A percentile compares a stretch with the other conserved stretches of the same genome.
These are phyloP conservation scores for Rhododendron henanense DNA, from an alignment of 148 eudicot species.

Conservation along the genomic window DNA sequence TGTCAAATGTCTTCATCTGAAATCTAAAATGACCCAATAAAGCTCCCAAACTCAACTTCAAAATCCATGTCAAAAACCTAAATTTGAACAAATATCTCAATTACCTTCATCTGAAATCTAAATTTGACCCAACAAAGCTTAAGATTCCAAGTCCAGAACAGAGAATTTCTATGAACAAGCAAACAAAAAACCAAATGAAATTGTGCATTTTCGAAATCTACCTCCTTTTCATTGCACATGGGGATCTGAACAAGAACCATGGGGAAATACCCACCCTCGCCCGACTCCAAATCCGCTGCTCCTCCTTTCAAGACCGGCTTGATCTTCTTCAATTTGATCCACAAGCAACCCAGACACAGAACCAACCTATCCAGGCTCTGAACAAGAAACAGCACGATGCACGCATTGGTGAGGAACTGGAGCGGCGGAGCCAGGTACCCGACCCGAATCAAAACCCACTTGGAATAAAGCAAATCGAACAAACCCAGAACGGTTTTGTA, in stretches of 20 bases:
- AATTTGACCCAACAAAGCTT: not conserved
- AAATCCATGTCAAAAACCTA: not conserved
- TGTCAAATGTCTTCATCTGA: not conserved
- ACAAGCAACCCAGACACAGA: constrained; percentile 77
- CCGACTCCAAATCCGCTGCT: constrained; percentile 57
- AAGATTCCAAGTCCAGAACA: not conserved
- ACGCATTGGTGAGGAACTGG: constrained; percentile 63
- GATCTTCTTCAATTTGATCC: constrained; percentile 64
- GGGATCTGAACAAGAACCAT: constrained; percentile 99
- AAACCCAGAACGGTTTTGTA: constrained; percentile 31
- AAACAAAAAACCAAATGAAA: not conserved
- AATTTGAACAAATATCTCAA: not conserved
- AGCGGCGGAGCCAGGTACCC: constrained; percentile 79
- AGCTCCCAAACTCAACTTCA: not conserved
- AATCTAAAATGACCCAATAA: not conserved
- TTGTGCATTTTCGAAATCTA: constrained; percentile 16
- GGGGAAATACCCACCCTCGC: constrained; percentile 70
- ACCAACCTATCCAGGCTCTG: constrained; percentile 82
- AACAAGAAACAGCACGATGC: constrained; percentile 67
- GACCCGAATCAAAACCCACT: constrained; percentile 67
- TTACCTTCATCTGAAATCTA: not conserved
- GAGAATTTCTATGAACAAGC: not conserved
- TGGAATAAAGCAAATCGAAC: constrained; percentile 47
- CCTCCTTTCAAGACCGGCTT: constrained; percentile 53
- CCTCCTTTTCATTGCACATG: constrained; percentile 98